A percentile compares a stretch with the other conserved stretches of the same genome.
Evolutionary conservation across 192 early-diverging fungal species (phyloP).

Genomic region (Coemansia umbellata): DNA sequence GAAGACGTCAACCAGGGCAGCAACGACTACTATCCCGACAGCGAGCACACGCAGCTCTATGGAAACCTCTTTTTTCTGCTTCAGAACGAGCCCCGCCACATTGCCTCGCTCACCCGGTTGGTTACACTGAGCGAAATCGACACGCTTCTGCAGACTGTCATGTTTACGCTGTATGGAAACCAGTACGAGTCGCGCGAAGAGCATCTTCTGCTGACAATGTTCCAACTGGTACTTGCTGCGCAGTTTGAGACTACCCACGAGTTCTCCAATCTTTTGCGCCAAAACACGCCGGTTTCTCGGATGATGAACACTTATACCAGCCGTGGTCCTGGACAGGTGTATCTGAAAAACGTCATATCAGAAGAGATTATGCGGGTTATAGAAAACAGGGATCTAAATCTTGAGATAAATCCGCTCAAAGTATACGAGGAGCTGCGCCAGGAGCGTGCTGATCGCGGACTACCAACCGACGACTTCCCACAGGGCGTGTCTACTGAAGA

Average conservation of each 20-base stretch:
- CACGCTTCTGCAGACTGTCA: slow-evolving; percentile 88
- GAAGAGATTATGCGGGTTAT: slow-evolving; percentile 77
- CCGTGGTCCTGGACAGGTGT: slow-evolving; percentile 89
- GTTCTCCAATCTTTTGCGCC: slow-evolving; percentile 82
- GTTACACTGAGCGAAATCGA: slow-evolving; percentile 90
- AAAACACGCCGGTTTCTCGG: slow-evolving; percentile 94
- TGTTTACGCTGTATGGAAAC: slow-evolving; percentile 96
- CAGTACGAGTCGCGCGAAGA: slow-evolving; percentile 97
- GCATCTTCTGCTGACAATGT: slow-evolving; percentile 91
- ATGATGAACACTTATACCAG: slow-evolving; percentile 98
- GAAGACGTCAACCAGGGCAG: slow-evolving; percentile 47
- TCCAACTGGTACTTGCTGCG: slow-evolving; percentile 89
- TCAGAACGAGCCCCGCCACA: slow-evolving; percentile 86
- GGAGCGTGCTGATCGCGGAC: slow-evolving; percentile 26
- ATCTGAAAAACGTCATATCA: slow-evolving; percentile 81
- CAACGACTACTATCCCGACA: slow-evolving; percentile 64
- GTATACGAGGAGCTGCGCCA: slow-evolving; percentile 54
- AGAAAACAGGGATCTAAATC: slow-evolving; percentile 74
- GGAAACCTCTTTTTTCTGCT: slow-evolving; percentile 92
- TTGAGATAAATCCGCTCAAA: slow-evolving; percentile 95
- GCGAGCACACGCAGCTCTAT: slow-evolving; percentile 80
- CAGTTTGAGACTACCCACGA: slow-evolving; percentile 92
- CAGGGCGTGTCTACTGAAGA: slow-evolving; percentile 76
- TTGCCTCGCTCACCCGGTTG: slow-evolving; percentile 78
- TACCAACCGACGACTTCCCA: slow-evolving; percentile 54